Conservation (phyloP, 2,329 filamentous ascomycete genomes). For the Colletotrichum sp. region DNA sequence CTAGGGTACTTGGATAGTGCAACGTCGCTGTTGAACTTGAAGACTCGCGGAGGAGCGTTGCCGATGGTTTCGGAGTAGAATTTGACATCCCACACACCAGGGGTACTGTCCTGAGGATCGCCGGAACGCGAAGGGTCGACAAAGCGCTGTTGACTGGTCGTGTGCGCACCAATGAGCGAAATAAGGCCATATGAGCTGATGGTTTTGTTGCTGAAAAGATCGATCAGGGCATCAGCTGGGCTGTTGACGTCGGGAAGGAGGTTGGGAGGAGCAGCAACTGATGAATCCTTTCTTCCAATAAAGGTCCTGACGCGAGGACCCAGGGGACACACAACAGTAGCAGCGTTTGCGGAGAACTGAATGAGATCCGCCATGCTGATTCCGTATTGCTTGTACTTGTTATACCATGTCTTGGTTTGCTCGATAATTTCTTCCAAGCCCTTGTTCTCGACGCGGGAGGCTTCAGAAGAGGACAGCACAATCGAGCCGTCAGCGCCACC, state of each 20-base stretch:
- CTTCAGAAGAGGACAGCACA: slow-evolving; percentile 41
- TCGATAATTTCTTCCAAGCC: slow-evolving; percentile 49
- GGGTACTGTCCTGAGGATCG: slow-evolving; percentile 52
- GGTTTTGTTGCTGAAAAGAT: slow-evolving; percentile 57
- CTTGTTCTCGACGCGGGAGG: slow-evolving; percentile 43
- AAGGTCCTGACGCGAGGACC: slow-evolving; percentile 53
- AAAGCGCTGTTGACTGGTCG: slow-evolving; percentile 51
- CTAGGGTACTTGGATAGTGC: slow-evolving; percentile 38
- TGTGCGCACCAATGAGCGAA: slow-evolving; percentile 60
- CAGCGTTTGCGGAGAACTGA: slow-evolving; percentile 55
- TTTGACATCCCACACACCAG: slow-evolving; percentile 54
- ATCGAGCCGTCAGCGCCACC: slow-evolving; percentile 53
- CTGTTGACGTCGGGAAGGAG: slow-evolving; percentile 47
- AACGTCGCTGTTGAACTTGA: slow-evolving; percentile 46
- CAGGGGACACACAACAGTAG: slow-evolving; percentile 48
- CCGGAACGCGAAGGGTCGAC: slow-evolving; percentile 43
- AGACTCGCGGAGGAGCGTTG: slow-evolving; percentile 36
- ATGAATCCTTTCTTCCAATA: slow-evolving; percentile 53
- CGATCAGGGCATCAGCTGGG: slow-evolving; percentile 49
- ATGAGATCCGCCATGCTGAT: slow-evolving; percentile 59
- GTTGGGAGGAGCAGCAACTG: slow-evolving; percentile 38
- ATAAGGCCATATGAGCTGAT: slow-evolving; percentile 55
- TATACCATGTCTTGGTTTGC: slow-evolving; percentile 41
- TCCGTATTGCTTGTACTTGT: slow-evolving; percentile 36
- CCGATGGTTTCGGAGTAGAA: slow-evolving; percentile 48